Conservation (phyloP, 2,329 filamentous ascomycete genomes). For the Didymella lethalis region DNA sequence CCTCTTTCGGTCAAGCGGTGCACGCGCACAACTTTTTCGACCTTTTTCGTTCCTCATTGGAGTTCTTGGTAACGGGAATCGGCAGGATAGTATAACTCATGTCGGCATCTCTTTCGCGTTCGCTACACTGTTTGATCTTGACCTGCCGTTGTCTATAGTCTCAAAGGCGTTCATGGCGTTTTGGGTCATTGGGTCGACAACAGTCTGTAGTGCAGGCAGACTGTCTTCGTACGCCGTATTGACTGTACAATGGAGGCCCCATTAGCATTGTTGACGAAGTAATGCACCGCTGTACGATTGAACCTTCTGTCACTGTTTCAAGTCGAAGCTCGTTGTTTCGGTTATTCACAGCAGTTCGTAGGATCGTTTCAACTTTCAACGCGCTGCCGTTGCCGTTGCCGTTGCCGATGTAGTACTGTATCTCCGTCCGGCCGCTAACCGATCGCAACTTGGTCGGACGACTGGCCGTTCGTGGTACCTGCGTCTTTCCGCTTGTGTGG, state of each 20-base stretch:
- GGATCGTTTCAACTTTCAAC: slow-evolving; percentile 43
- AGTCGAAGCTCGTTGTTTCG: slow-evolving; percentile 32
- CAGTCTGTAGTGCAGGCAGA: background rate
- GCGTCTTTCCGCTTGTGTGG: slow-evolving; percentile 36
- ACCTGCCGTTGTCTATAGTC: background rate
- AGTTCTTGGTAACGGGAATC: slow-evolving; percentile 36
- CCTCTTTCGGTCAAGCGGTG: slow-evolving; percentile 41
- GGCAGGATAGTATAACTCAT: slow-evolving; percentile 32
- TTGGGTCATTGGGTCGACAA: background rate
- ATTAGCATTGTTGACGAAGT: slow-evolving; percentile 1
- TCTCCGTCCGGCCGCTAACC: slow-evolving; percentile 31
- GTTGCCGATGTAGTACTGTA: slow-evolving; percentile 27
- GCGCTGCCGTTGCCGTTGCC: slow-evolving; percentile 22
- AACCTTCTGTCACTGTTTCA: slow-evolving; percentile 16
- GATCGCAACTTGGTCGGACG: slow-evolving; percentile 32
- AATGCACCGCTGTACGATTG: slow-evolving; percentile 14
- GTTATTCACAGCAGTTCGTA: slow-evolving; percentile 34
- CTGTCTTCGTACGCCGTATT: background rate
- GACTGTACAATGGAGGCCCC: background rate
- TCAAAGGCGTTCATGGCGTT: background rate
- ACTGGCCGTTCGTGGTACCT: slow-evolving; percentile 36
- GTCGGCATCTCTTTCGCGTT: slow-evolving; percentile 16
- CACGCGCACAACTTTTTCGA: slow-evolving; percentile 41
- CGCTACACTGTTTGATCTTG: background rate
- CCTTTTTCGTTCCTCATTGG: slow-evolving; percentile 41